phyloP scores from a whole-genome alignment of 305 asterid species.

The Nicotiana rustica region DNA sequence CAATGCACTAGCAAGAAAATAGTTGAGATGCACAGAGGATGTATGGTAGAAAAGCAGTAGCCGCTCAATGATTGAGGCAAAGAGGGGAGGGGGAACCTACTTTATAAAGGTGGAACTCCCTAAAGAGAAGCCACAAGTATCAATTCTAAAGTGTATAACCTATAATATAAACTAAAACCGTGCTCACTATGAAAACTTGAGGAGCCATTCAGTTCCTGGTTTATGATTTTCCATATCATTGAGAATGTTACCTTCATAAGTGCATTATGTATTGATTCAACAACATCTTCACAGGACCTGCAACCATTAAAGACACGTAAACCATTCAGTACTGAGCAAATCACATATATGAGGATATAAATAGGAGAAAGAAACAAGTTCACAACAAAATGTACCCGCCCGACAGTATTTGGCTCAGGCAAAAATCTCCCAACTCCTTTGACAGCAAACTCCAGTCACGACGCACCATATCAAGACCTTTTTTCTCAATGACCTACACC shows the following conservation, averaged over 20 bases:
- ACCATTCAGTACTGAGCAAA: constrained; percentile 13
- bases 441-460: constrained; percentile 99
- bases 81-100: neutral
- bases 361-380: constrained; percentile 29
- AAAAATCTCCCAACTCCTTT: constrained; percentile 93
- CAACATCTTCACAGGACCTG: constrained; percentile 96
- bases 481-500: constrained; percentile 82
- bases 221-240: constrained; percentile 30
- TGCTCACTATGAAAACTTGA: constrained; percentile 19
- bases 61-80: constrained; percentile 26
- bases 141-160: constrained; percentile 1
- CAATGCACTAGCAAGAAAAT: constrained; percentile 18
- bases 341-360: neutral
- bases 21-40: constrained; percentile 28
- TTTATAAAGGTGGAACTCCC: constrained; percentile 5
- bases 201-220: constrained; percentile 37
- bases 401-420: constrained; percentile 90
- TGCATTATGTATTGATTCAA: constrained; percentile 88
- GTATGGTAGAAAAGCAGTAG: constrained; percentile 1
- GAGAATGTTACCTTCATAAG: constrained; percentile 72
- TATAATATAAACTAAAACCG: neutral
- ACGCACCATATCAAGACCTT: constrained; percentile 99
- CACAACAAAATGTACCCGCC: constrained; percentile 67
- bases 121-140: constrained; percentile 9
- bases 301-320: constrained; percentile 39